Evolutionary conservation across 768 basidiomycete genomes (phyloP), one percentile per base, ranked within the genome.

Genomic region (Mycena polygramma): DNA sequence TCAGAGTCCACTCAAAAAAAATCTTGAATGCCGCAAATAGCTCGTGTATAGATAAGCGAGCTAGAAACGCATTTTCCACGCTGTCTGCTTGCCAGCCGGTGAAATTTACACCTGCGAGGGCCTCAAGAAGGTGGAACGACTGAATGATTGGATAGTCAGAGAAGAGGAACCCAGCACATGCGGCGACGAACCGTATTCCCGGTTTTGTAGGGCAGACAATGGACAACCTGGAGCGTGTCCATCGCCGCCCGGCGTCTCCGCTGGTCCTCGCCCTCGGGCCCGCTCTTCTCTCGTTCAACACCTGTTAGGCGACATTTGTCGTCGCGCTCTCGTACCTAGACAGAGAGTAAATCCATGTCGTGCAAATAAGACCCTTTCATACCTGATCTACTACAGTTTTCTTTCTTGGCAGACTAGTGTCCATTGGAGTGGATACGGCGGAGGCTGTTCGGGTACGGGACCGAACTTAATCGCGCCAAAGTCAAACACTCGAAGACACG

Each of bases 301-400:
- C 63, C 63, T 43, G 63, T 65, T 45, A 65, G 20, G 26, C 63
- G 63, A 55, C 63, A 65, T 4, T 57, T 57, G 22, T 57, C 35
- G 20, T 65, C 63, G 7, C 63, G 63, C 30, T 37, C 36, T 9
- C 22, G 13, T 35, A 65, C 54, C 55, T 65, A 57, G 63, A 65
- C 63, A 65, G 57, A 24, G 54, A 57, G 54, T 55, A 52, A 64
- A 26, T 24, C 55, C 45, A 39, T 22, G 43, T 65, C 20, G 49
- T 41, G 63, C 30, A 65, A 22, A 57, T 57, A 22, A 52, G 35
- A 57, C 63, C 57, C 46, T 22, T 41, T 22, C 45, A 65, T 65
- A 65, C 63, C 63, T 65, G 63, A n/a, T 65, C 63, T 19, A 57
- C 45, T 20, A 57, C 63, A 14, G 35, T 65, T 35, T 3, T 2